Base-by-base conservation (phyloP, 2,329 filamentous ascomycete genomes). In the Keithomyces neogunnii region DNA sequence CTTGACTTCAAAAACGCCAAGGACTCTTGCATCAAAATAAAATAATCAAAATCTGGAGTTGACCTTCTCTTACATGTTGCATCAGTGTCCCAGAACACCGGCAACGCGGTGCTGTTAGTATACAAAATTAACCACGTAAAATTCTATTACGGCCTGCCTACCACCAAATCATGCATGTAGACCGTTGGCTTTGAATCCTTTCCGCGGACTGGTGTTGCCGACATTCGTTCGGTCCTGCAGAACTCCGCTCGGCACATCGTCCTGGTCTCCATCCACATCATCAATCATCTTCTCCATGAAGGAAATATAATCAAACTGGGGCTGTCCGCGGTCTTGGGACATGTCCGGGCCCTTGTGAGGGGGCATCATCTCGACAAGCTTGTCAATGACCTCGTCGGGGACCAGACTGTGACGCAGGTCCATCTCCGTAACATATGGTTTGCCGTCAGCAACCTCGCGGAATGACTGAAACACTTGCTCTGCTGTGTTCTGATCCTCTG, bases 391-490 rank as follows among this genome's bases (percentile, higher is more conserved):
- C 64, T 97, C 92, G 64, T 99, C 93, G 0, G 93, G 93, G 38
- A 99, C 95, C 39, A 99, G 80, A 42, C 87, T 93, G 69, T 99
- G 93, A 53, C 92, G 82, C 52, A 99, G 80, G 67, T 99, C 93
- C 74, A 99, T 87, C 72, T 99, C 93, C 4, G 93, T 99, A 40
- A 99, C 93, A 67, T 99, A 99, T 9, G 92, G 91, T 76, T 99
- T 99, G 58, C 93, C 93, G 72, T 99, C 93, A 19, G 93, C 93
- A 45, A 99, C 93, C 70, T 99, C 93, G 52, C 85, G 84, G 81
- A 99, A 99, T 57, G 88, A 95, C 72, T 99, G 92, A 74, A 93
- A 97, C 4, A 99, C 93, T 69, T 99, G 93, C 70, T 97, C 93
- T 10, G 93, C 93, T 3, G 91, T 96, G 68, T 99, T 96, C 72